Base-by-base conservation (phyloP, 768 basidiomycete species). In the Phlebiopsis flavidoalba region DNA sequence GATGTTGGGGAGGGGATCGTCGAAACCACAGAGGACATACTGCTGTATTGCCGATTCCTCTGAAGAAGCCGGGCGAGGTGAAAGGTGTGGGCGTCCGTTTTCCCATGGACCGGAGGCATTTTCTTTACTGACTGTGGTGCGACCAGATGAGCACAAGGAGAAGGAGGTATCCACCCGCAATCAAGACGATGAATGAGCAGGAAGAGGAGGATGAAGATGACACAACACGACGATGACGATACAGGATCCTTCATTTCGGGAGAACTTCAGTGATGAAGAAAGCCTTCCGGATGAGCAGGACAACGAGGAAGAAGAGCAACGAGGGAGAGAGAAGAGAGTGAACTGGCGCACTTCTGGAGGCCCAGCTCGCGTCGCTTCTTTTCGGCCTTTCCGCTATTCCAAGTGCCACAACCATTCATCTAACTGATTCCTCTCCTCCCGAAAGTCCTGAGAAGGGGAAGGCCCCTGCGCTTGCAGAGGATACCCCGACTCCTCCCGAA, bases 401-500 rank as follows among this genome's bases (percentile, higher is more conserved):
- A 11, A 48, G 6, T 53, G 49, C 22, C 26, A 65, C 66, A 33
- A 57, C 60, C 1, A 60, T 60, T 5, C 53, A 52, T 5, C 60
- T 60, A 14, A 40, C 43, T 17, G 40, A 64, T n/a, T 54, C 62
- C 5, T 37, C 63, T 19, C 62, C 62, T 48, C 60, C 52, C 12
- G 55, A 53, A 8, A 35, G 46, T 40, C 57, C 64, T 21, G n/a
- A 51, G 22, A 56, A 49, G 36, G 37, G 21, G 37, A 59, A 48
- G 43, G 52, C 19, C 8, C 37, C 24, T 1, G 31, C 14, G 8
- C 12, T 43, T 17, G 50, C 17, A 52, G 70, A 15, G 8, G 33
- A 72, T 33, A 85, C 79, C 63, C 83, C 84, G 0, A 89, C 88
- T 10, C 86, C 88, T 11, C 85, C 86, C 15, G 82, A 79, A 1